A percentile compares a stretch with the other conserved stretches of the same genome.
Conservation (phyloP, 2,329 filamentous ascomycete genomes). For the Neonectria ditissima region DNA sequence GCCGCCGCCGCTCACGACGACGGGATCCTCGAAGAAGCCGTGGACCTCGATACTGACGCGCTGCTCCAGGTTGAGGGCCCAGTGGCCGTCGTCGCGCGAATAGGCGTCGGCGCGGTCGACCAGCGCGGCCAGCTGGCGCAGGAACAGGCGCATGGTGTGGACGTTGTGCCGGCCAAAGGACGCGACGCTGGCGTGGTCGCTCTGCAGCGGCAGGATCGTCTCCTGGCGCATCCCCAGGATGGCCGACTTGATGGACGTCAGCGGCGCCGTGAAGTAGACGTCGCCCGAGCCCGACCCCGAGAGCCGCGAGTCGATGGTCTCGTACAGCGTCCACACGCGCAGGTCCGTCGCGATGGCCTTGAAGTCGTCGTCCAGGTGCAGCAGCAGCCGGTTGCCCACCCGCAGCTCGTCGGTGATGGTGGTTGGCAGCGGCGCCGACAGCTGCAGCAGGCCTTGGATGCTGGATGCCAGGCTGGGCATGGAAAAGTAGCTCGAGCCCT, state of each 20-base stretch:
- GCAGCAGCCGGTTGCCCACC: conserved; percentile 61
- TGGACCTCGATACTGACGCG: conserved; percentile 67
- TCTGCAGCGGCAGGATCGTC: conserved; percentile 64
- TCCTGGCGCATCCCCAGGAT: conserved; percentile 64
- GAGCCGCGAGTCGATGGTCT: conserved; percentile 70
- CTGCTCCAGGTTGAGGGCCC: conserved; percentile 61
- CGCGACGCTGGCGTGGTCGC: conserved; percentile 66
- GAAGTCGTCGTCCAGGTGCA: conserved; percentile 66
- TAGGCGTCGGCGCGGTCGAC: conserved; percentile 51
- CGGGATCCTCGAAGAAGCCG: conserved; percentile 70
- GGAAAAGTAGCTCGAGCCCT: conserved; percentile 72
- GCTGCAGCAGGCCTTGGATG: conserved; percentile 64
- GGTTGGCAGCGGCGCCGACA: conserved; percentile 62
- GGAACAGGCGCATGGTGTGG: conserved; percentile 58
- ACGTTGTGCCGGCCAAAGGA: conserved; percentile 65
- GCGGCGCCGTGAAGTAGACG: conserved; percentile 69
- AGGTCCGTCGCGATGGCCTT: conserved; percentile 68
- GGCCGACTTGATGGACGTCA: conserved; percentile 68
- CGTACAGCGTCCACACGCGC: conserved; percentile 72
- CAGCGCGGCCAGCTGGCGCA: conserved; percentile 49
- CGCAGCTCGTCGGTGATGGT: conserved; percentile 64
- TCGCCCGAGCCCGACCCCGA: conserved; percentile 58
- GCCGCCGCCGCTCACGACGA: too few relatives aligned
- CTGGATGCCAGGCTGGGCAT: conserved; percentile 67
- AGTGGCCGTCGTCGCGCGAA: conserved; percentile 51